phyloP scores from a whole-genome alignment of 441 rosid genomes.

The Macaranga tanarius region DNA sequence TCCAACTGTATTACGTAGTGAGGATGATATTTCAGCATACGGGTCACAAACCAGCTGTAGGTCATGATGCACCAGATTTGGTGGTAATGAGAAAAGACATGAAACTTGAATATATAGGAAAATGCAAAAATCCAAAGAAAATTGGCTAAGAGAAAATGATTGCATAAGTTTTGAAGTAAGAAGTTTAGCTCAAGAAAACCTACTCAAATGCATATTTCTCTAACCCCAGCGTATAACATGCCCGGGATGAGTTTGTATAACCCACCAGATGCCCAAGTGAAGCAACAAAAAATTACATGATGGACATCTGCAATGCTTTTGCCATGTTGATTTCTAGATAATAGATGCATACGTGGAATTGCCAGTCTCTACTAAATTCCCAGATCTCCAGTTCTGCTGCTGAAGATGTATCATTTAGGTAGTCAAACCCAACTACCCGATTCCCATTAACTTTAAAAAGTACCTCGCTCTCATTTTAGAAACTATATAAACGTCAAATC shows the following conservation, averaged over 20 bases:
- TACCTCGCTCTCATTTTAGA: background rate
- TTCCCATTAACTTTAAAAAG: background rate
- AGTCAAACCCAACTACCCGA: background rate
- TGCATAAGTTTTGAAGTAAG: background rate
- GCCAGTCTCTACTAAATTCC: background rate
- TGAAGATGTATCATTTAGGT: background rate
- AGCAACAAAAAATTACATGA: no score
- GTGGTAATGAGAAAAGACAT: background rate
- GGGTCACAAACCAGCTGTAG: background rate
- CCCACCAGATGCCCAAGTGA: no score
- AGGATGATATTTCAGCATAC: no score
- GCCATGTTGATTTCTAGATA: background rate
- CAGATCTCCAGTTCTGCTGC: background rate
- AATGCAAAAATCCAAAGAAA: background rate
- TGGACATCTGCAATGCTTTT: no score
- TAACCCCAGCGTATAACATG: background rate
- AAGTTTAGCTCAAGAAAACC: slow-evolving; percentile 1
- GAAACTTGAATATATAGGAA: background rate
- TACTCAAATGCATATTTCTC: background rate
- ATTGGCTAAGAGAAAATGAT: background rate
- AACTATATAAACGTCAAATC: background rate
- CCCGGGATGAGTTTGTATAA: no score
- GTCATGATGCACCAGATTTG: background rate
- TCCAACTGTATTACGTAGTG: no score
- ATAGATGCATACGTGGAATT: background rate